Evolutionary conservation across 257 asterid species (phyloP).

Genomic region (Henckelia pumila): DNA sequence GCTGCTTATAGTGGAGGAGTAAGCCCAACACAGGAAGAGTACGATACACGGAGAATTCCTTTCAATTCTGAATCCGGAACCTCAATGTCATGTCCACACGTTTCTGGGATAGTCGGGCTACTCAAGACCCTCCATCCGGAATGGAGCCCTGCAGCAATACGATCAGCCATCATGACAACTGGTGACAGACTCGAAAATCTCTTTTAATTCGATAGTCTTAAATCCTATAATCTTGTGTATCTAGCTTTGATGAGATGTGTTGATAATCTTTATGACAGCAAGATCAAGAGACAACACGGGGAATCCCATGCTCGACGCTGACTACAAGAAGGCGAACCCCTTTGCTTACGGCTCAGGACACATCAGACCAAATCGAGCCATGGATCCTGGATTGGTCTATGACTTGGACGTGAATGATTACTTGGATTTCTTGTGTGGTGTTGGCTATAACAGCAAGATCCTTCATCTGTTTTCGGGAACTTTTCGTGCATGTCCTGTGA

Average conservation of each 20-base stretch:
- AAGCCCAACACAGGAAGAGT: constrained; percentile 22
- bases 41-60: constrained; percentile 33
- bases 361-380: neutral
- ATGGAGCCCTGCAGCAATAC: constrained; percentile 65
- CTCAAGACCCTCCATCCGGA: constrained; percentile 49
- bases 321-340: constrained; percentile 26
- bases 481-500: constrained; percentile 35
- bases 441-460: constrained; percentile 29
- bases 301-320: constrained; percentile 25
- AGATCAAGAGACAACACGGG: constrained; percentile 49
- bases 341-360: constrained; percentile 22
- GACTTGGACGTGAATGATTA: neutral
- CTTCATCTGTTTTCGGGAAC: constrained; percentile 13
- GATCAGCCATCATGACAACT: constrained; percentile 62
- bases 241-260: neutral
- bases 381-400: neutral
- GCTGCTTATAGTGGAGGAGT: constrained; percentile 43
- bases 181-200: constrained; percentile 24
- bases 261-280: constrained; percentile 26
- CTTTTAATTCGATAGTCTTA: neutral
- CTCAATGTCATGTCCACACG: constrained; percentile 77
- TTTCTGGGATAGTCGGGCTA: constrained; percentile 56
- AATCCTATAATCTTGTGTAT: neutral
- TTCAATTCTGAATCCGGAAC: constrained; percentile 43
- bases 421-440: neutral